Evolutionary conservation across 768 basidiomycete species (phyloP), one percentile per base, ranked within the genome.

Genomic region (Calocera cornea): DNA sequence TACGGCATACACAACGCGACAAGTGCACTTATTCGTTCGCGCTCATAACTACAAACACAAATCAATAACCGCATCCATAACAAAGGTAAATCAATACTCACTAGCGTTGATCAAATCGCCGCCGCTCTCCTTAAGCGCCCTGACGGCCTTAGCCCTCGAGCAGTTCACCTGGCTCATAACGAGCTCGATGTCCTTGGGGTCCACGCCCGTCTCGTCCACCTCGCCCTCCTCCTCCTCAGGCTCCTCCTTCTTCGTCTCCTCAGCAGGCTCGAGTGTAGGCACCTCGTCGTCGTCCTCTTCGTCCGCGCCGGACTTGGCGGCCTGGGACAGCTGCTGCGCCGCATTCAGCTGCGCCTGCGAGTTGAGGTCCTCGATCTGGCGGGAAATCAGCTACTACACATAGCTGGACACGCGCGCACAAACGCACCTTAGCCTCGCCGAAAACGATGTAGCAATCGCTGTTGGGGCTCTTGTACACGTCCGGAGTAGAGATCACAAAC

Each of bases 391-490:
- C 11, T 7, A 29, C 24, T 19, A 29, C 27, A 31, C 24, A 8
- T 29, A 7, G 2, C 7, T 5, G 31, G 31, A 29, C 16, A 5
- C 29, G 22, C 12, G 22, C 11, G 12, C 38, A 66, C 34, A 17
- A 69, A 69, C 73, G 69, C 60, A 88, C 88, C 86, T 93, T 93
- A 66, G 91, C 95, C 82, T 98, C 97, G 71, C 97, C 97, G 73
- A 98, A 99, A 70, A 99, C 94, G 76, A 99, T 92, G 83, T 99
- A 97, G 79, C 90, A 92, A 79, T 99, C 97, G 75, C 92, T 93
- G 80, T 92, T 94, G 47, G 89, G 87, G 64, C 91, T 93, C 83
- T 97, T 97, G 87, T 90, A 99, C 66, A 99, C 97, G 71, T 99
- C 97, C 40, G 97, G 97, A 64, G 87, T 81, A 66, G 91, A 86